Evolutionary conservation across 305 asterid species (phyloP).

Genomic region (Vinca major): DNA sequence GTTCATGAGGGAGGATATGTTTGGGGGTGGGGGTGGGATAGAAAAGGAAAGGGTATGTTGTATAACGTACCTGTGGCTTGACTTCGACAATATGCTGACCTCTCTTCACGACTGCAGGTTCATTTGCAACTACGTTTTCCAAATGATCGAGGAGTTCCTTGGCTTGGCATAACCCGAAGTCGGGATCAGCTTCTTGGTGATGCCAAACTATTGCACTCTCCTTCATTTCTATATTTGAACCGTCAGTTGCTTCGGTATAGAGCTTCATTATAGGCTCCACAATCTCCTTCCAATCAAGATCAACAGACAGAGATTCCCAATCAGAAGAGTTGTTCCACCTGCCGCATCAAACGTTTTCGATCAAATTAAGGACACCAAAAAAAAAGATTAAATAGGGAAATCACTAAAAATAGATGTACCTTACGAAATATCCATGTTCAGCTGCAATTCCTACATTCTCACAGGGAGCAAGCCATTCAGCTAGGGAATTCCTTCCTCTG

Average conservation of each 20-base stretch:
- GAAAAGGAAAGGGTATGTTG: not conserved
- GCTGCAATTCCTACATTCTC: slow-evolving; percentile 70
- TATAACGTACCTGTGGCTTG: slow-evolving; percentile 60
- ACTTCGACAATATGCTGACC: slow-evolving; percentile 91
- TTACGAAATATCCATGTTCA: slow-evolving; percentile 72
- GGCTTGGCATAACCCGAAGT: slow-evolving; percentile 79
- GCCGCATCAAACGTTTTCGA: slow-evolving; percentile 23
- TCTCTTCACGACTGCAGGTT: slow-evolving; percentile 81
- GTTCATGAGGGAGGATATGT: not conserved
- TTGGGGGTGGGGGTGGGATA: too few relatives aligned
- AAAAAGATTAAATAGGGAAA: not conserved
- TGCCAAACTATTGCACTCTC: slow-evolving; percentile 94
- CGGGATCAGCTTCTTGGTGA: slow-evolving; percentile 68
- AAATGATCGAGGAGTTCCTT: slow-evolving; percentile 71
- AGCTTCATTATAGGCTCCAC: slow-evolving; percentile 73
- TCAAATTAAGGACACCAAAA: not conserved
- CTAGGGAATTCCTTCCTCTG: slow-evolving; percentile 50
- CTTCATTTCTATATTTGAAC: slow-evolving; percentile 64
- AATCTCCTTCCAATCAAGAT: slow-evolving; percentile 76
- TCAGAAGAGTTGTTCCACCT: slow-evolving; percentile 51
- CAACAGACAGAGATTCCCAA: slow-evolving; percentile 57
- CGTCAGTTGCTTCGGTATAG: slow-evolving; percentile 82
- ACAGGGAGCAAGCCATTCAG: slow-evolving; percentile 71
- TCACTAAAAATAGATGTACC: slow-evolving; percentile 27
- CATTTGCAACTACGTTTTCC: slow-evolving; percentile 77